Base-by-base conservation (phyloP, 768 basidiomycete species). In the Pluteus cervinus region DNA sequence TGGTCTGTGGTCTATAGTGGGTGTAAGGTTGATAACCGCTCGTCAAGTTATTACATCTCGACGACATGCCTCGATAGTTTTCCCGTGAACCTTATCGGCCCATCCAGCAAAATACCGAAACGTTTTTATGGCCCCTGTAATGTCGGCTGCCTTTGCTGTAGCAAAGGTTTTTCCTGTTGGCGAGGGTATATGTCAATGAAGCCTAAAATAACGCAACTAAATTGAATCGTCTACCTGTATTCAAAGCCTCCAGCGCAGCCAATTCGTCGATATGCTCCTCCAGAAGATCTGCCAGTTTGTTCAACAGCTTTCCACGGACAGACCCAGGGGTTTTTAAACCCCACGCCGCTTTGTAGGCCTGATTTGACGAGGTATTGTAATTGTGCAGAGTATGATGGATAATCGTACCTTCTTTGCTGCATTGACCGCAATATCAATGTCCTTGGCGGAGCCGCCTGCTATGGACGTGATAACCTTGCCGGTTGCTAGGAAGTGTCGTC, bases 21-120 rank as follows among this genome's bases (percentile, higher is more conserved):
- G 17, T 3, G n/a, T 7, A 23, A 30, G 20, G 29, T 4, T 7
- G 14, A 25, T 4, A 23, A 2, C 16, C 10, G 29, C 9, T 9
- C 24, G 6, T 9, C 4, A 12, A 8, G 12, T 16, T 28, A 4
- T 3, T n/a, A 11, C n/a, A 11, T 1, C 2, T 15, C 16, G 15
- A 2, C 8, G 24, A 34, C 42, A 17, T 15, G 56, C 56, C 50
- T 88, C 84, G 51, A 86, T 75, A 7, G 75, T 76, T 54, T 84
- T 75, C 7, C 82, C 86, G 3, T 68, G 63, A 37, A 80, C 58
- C 63, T 91, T 92, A 66, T 90, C 90, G 20, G 87, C 84, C 79
- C 84, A 85, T 20, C 89, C 90, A 32, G 78, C 86, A 49, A 82
- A 92, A 62, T 90, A 92, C 25, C 75, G 66, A 42, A 88, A 56